Evolutionary conservation across 768 basidiomycete species (phyloP).

Genomic region (Collybiopsis confluens): DNA sequence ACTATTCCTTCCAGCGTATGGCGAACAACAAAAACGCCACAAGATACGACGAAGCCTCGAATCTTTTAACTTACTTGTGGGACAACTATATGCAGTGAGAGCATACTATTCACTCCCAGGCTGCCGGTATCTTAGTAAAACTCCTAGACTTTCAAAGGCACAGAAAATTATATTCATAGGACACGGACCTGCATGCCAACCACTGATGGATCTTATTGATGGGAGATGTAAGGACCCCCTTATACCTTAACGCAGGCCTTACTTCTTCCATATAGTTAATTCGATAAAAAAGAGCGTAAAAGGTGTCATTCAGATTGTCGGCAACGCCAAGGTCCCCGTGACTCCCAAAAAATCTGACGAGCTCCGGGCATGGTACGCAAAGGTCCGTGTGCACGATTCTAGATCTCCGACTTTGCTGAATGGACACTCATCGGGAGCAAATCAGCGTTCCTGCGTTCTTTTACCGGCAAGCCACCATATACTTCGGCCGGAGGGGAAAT

Average conservation of each 20-base stretch:
- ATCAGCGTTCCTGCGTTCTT: slow-evolving; percentile 67
- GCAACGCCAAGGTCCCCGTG: slow-evolving; percentile 50
- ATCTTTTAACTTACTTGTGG: slow-evolving; percentile 75
- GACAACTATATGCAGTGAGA: slow-evolving; percentile 92
- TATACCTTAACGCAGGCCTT: slow-evolving; percentile 2
- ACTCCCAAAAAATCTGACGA: slow-evolving; percentile 53
- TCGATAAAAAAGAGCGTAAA: slow-evolving; percentile 62
- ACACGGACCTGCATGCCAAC: slow-evolving; percentile 79
- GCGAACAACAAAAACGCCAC: background rate
- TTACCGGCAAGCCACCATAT: slow-evolving; percentile 62
- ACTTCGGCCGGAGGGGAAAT: slow-evolving; percentile 33
- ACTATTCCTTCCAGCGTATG: slow-evolving; percentile 24
- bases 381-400: too few relatives aligned
- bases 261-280: slow-evolving; percentile 26
- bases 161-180: slow-evolving; percentile 78
- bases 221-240: slow-evolving; percentile 47
- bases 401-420: background rate
- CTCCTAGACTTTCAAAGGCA: slow-evolving; percentile 63
- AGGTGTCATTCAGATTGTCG: slow-evolving; percentile 76
- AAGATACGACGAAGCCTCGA: background rate
- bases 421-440: slow-evolving; percentile 6
- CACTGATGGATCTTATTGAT: slow-evolving; percentile 71
- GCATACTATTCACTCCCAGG: background rate
- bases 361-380: slow-evolving; percentile 68
- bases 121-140: background rate